These are phyloP conservation scores for Lasiosphaeria hispida DNA, from an alignment of 495 filamentous ascomycete genomes.

Conservation along the genomic window DNA sequence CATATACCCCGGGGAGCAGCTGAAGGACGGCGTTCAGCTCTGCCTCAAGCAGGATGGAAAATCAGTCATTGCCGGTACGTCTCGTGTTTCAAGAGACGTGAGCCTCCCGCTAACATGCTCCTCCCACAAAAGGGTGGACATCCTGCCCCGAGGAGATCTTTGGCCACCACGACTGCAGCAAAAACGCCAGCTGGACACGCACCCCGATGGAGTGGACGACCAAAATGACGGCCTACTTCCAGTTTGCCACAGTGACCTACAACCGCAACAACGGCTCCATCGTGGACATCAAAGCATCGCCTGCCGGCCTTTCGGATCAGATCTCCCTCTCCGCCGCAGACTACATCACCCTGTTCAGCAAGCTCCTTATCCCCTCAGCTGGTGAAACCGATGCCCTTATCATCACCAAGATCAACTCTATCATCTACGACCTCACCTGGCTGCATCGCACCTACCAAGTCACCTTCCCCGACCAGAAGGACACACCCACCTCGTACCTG, in stretches of 20 bases:
- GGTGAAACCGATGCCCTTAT: not conserved
- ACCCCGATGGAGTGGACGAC: slow-evolving; percentile 10
- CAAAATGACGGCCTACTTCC: slow-evolving; percentile 13
- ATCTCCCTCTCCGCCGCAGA: slow-evolving; percentile 1
- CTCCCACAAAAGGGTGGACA: slow-evolving; percentile 8
- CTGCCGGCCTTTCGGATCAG: not conserved
- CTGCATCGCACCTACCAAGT: slow-evolving; percentile 15
- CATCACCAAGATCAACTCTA: slow-evolving; percentile 9
- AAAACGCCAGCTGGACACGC: slow-evolving; percentile 4
- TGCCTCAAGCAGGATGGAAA: slow-evolving; percentile 6
- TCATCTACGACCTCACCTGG: slow-evolving; percentile 18
- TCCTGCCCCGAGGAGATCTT: slow-evolving; percentile 11
- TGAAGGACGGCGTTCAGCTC: slow-evolving; percentile 14
- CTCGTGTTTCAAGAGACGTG: not conserved
- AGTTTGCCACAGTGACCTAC: slow-evolving; percentile 10
- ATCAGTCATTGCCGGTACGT: slow-evolving; percentile 7
- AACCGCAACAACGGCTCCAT: slow-evolving; percentile 18
- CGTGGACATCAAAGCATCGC: not conserved
- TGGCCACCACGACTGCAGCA: slow-evolving; percentile 1
- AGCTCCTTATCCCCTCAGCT: slow-evolving; percentile 2
- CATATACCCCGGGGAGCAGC: not conserved
- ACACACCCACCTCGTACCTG: slow-evolving; percentile 14
- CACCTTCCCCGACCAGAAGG: slow-evolving; percentile 14
- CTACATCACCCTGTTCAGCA: slow-evolving; percentile 1
- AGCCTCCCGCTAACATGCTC: not conserved